Conservation (phyloP, 441 rosid genomes). For the Biscutella auriculata region DNA sequence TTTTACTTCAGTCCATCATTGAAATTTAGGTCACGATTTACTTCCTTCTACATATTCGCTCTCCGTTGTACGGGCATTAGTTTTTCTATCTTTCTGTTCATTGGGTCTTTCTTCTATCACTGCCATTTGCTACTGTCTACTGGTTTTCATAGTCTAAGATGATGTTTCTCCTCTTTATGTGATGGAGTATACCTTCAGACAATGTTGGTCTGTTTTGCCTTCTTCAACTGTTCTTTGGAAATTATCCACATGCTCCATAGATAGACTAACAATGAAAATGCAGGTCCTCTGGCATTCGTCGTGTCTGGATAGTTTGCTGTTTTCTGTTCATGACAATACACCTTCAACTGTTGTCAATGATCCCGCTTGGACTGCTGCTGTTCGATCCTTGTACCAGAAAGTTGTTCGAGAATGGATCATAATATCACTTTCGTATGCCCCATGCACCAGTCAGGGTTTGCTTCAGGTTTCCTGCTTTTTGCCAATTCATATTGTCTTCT, state of each 20-base stretch:
- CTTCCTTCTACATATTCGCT: background rate
- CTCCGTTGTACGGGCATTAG: background rate
- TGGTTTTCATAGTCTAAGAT: background rate
- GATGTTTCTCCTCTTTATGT: background rate
- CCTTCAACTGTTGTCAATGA: slow-evolving; percentile 62
- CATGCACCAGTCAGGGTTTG: slow-evolving; percentile 97
- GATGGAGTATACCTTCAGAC: background rate
- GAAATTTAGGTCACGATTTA: background rate
- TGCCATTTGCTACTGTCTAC: slow-evolving; percentile 1
- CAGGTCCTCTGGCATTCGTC: slow-evolving; percentile 98
- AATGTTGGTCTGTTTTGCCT: slow-evolving; percentile 2
- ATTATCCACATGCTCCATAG: background rate
- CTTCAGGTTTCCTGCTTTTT: slow-evolving; percentile 59
- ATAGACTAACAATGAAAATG: slow-evolving; percentile 20
- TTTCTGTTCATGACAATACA: slow-evolving; percentile 59
- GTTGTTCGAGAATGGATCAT: slow-evolving; percentile 85
- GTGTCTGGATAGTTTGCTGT: slow-evolving; percentile 74
- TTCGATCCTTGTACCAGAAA: slow-evolving; percentile 81
- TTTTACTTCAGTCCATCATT: background rate
- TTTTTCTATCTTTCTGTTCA: background rate
- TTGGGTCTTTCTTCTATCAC: background rate
- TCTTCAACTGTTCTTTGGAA: background rate
- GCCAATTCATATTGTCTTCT: slow-evolving; percentile 6
- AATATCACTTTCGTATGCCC: slow-evolving; percentile 83
- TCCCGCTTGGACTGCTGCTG: slow-evolving; percentile 71